These are phyloP conservation scores for Vaccinium corymbosum DNA, from an alignment of 148 eudicot species.

Conservation along the genomic window DNA sequence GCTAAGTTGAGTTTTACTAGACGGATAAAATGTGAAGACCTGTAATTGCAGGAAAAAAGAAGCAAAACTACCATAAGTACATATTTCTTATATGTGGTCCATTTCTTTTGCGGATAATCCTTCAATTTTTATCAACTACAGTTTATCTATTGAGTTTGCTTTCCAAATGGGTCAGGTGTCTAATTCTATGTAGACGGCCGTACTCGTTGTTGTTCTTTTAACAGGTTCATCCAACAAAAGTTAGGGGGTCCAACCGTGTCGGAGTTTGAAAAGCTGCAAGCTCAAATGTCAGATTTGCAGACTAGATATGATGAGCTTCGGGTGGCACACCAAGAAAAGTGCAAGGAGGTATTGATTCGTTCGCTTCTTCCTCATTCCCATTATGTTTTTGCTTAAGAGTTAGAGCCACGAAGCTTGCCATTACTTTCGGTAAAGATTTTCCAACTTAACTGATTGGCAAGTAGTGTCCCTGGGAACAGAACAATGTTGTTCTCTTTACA, in stretches of 20 bases:
- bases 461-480: not conserved
- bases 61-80: not conserved
- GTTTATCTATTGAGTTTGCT: not conserved
- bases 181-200: not conserved
- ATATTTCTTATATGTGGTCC: not conserved
- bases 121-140: not conserved
- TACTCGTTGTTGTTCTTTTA: not conserved
- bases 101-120: not conserved
- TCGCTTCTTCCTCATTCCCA: not conserved
- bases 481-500: not conserved
- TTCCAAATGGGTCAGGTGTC: not conserved
- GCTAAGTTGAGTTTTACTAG: not conserved
- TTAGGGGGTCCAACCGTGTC: conserved; percentile 75
- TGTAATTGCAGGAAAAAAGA: not conserved
- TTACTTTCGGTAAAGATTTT: not conserved
- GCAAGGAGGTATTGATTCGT: conserved; percentile 49
- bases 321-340: conserved; percentile 63
- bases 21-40: not conserved
- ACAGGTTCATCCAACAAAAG: conserved; percentile 86
- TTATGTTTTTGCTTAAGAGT: not conserved
- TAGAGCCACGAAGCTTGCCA: not conserved
- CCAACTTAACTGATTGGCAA: not conserved
- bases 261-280: conserved; percentile 77
- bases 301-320: conserved; percentile 59
- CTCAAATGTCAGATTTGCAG: conserved; percentile 64